These are phyloP conservation scores for Tetrapisispora nanseiensis DNA, from an alignment of 805 yeast genomes.

Conservation along the genomic window DNA sequence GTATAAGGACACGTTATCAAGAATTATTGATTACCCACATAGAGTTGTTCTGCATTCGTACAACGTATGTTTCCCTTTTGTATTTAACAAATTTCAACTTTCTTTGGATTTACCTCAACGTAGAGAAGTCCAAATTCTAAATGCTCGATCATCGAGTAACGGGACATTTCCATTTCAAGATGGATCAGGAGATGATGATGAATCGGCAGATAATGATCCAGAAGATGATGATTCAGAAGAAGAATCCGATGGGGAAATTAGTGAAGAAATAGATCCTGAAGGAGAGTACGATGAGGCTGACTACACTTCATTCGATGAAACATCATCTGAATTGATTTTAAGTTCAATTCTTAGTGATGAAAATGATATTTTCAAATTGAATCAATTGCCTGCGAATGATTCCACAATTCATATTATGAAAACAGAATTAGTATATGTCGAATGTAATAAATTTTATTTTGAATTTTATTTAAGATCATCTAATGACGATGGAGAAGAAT, in stretches of 20 bases:
- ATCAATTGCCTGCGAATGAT: not conserved
- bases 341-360: not conserved
- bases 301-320: not conserved
- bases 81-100: not conserved
- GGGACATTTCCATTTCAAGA: not conserved
- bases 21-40: not conserved
- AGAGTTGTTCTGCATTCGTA: not conserved
- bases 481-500: not conserved
- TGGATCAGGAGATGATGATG: not conserved
- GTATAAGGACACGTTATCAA: not conserved
- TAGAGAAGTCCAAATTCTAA: not conserved
- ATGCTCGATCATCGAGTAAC: not conserved
- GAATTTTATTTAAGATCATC: not conserved
- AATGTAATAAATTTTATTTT: not conserved
- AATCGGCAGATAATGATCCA: not conserved
- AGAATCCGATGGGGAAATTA: not conserved
- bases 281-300: not conserved
- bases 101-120: not conserved
- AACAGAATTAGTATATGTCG: not conserved
- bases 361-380: not conserved
- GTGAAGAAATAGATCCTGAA: not conserved
- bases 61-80: conserved; percentile 1
- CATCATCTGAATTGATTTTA: not conserved
- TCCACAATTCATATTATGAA: not conserved
- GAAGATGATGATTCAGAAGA: not conserved